Percentiles rank a stretch among this genome's conserved stretches.
These are phyloP conservation scores for Solanum gracilifrons DNA, from an alignment of 257 asterid species.

Conservation along the genomic window DNA sequence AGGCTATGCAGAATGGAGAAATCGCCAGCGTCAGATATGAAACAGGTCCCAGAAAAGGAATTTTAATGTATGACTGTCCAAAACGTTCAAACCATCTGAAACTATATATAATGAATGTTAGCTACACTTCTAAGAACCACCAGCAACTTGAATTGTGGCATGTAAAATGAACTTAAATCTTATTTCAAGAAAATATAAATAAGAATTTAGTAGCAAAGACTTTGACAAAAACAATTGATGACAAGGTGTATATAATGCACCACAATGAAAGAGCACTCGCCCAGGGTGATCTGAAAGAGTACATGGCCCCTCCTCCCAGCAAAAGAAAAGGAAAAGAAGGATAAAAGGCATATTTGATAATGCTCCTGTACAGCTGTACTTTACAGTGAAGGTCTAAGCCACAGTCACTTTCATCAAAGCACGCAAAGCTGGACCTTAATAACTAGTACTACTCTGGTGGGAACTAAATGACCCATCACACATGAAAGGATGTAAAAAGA, in stretches of 20 bases:
- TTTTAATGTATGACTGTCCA: slow-evolving; percentile 54
- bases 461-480: not conserved
- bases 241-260: not conserved
- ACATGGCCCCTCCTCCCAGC: not conserved
- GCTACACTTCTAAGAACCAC: slow-evolving; percentile 12
- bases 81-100: slow-evolving; percentile 86
- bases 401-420: not conserved
- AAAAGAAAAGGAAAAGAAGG: not conserved
- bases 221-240: not conserved
- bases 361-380: not conserved
- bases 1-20: slow-evolving; percentile 80
- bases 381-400: not conserved
- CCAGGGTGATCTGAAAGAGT: not conserved
- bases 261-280: not conserved
- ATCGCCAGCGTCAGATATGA: slow-evolving; percentile 75
- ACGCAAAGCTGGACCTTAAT: not conserved
- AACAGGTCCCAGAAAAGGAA: slow-evolving; percentile 79
- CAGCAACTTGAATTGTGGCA: not conserved
- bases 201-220: not conserved
- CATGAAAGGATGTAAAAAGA: not conserved
- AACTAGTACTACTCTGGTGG: not conserved
- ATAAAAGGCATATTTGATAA: not conserved
- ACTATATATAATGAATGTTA: slow-evolving; percentile 37
- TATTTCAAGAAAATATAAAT: not conserved
- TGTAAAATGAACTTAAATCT: not conserved